Conservation (phyloP, 805 yeast species). For the Candida pini region DNA sequence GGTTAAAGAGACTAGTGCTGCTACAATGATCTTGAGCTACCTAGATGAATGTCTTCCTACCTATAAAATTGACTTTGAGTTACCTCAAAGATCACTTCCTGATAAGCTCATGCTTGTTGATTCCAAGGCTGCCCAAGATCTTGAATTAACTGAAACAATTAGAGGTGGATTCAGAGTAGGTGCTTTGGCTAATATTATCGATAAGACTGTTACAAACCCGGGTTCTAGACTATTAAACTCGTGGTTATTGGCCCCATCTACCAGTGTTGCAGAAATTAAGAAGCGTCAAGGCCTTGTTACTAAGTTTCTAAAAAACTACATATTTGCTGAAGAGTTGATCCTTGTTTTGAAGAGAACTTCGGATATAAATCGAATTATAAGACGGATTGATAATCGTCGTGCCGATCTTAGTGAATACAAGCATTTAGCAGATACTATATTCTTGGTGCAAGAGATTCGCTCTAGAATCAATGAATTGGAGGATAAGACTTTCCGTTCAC, state of each 20-base stretch:
- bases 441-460: constrained; percentile 25
- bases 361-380: constrained; percentile 57
- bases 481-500: constrained; percentile 3
- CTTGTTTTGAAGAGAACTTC: constrained; percentile 38
- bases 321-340: constrained; percentile 28
- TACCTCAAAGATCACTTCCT: constrained; percentile 57
- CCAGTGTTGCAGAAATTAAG: constrained; percentile 49
- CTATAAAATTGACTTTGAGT: constrained; percentile 51
- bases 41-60: constrained; percentile 70
- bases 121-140: constrained; percentile 66
- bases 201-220: constrained; percentile 70
- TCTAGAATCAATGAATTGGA: constrained; percentile 9
- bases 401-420: constrained; percentile 27
- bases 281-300: constrained; percentile 50
- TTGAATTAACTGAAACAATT: constrained; percentile 62
- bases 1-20: constrained; percentile 50
- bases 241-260: constrained; percentile 80
- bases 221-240: constrained; percentile 76
- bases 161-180: constrained; percentile 57
- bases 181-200: constrained; percentile 62
- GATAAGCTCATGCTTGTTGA: constrained; percentile 68
- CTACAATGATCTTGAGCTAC: constrained; percentile 61
- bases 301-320: constrained; percentile 30
- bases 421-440: constrained; percentile 24
- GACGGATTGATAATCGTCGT: constrained; percentile 42